Percentiles rank a stretch among this genome's conserved stretches.
Evolutionary conservation across 2,329 filamentous ascomycete species (phyloP).

Genomic region (Xylaria sp.): DNA sequence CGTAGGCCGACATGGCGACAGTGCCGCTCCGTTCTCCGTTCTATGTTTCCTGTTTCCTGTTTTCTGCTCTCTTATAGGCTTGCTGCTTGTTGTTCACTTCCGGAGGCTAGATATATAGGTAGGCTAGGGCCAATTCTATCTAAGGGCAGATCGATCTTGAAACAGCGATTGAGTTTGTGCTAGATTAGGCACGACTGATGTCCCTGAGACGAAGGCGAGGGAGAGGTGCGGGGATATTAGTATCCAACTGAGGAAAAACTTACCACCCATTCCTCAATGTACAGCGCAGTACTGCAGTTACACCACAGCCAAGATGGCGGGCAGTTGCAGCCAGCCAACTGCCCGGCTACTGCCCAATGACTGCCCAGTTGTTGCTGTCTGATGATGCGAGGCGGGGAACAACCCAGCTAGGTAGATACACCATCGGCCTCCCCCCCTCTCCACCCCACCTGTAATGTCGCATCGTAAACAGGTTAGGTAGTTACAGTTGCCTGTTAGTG

Average conservation of each 20-base stretch:
- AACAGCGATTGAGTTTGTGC: constrained; percentile 27
- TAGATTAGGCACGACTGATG: constrained; percentile 15
- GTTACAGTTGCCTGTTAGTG: too few species aligned
- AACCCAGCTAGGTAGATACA: background rate
- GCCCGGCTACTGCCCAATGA: background rate
- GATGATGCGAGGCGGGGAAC: constrained; percentile 1
- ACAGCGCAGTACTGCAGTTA: background rate
- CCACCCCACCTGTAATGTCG: too few species aligned
- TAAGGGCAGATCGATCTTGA: background rate
- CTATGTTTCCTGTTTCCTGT: too few species aligned
- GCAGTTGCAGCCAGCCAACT: background rate
- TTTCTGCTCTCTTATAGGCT: background rate
- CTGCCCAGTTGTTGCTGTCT: background rate
- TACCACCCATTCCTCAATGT: background rate
- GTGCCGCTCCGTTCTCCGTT: background rate
- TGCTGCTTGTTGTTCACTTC: background rate
- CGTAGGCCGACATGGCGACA: constrained; percentile 61
- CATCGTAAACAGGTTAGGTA: too few species aligned
- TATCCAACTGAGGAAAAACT: background rate
- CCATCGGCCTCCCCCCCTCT: too few species aligned
- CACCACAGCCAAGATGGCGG: background rate
- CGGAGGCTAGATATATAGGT: background rate
- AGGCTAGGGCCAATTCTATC: constrained; percentile 24
- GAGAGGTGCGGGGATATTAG: constrained; percentile 22
- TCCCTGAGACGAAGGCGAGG: constrained; percentile 4